phyloP scores from a whole-genome alignment of 352 stramenopile species.

The Ophiocytium majus region DNA sequence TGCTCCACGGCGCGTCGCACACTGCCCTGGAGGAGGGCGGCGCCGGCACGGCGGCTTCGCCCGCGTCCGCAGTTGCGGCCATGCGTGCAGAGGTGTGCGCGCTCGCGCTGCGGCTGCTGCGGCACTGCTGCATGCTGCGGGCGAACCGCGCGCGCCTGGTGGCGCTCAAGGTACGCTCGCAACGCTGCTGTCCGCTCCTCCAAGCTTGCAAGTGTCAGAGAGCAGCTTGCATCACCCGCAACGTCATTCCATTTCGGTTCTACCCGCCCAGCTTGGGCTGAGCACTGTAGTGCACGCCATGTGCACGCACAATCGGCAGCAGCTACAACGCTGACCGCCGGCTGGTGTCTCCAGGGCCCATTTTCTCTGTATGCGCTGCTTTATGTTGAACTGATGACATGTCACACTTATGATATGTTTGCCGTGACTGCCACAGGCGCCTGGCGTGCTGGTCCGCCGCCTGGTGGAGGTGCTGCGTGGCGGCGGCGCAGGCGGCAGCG shows the following conservation, averaged over 20 bases:
- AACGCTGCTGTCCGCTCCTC: no score
- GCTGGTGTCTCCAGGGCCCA: background rate
- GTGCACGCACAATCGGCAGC: background rate
- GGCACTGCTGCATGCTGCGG: constrained; percentile 40
- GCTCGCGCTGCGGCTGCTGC: constrained; percentile 31
- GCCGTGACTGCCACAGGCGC: constrained; percentile 30
- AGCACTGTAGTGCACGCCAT: no score
- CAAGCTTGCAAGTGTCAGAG: no score
- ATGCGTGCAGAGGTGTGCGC: constrained; percentile 35
- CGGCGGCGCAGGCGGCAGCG: background rate
- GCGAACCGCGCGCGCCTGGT: constrained; percentile 39
- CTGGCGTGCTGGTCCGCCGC: constrained; percentile 35
- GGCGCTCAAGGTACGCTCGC: constrained; percentile 33
- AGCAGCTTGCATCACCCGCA: no score
- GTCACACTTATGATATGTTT: background rate
- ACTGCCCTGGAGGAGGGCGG: background rate
- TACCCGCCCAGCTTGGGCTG: no score
- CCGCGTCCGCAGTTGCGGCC: background rate
- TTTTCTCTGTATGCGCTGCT: no score
- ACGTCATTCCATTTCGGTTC: no score
- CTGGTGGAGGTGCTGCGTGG: constrained; percentile 43
- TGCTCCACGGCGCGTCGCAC: background rate
- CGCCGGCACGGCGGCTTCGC: constrained; percentile 5
- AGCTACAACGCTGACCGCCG: background rate
- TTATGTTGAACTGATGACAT: background rate